These are phyloP conservation scores for Didymella arachidicola DNA, from an alignment of 2,329 filamentous ascomycete genomes.

Conservation along the genomic window DNA sequence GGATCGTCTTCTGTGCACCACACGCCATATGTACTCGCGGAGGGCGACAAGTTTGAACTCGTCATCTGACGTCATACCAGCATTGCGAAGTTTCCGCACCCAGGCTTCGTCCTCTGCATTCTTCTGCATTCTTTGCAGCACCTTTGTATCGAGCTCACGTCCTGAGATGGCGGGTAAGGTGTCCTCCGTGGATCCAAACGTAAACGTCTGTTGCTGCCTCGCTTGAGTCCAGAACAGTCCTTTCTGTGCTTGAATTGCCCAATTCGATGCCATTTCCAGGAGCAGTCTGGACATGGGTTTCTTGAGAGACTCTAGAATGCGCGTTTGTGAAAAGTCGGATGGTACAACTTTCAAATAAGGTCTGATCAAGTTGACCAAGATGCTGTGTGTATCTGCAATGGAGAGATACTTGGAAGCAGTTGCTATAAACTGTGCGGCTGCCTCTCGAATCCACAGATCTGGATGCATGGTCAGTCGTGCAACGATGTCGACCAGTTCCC, in stretches of 20 bases:
- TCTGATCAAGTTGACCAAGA: constrained; percentile 79
- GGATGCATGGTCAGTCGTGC: constrained; percentile 90
- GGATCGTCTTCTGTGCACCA: constrained; percentile 74
- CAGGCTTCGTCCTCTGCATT: constrained; percentile 96
- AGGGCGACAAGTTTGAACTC: constrained; percentile 88
- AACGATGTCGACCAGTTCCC: constrained; percentile 86
- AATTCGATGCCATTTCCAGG: constrained; percentile 83
- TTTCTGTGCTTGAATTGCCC: constrained; percentile 82
- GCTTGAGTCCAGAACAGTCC: constrained; percentile 88
- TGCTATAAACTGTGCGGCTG: constrained; percentile 82
- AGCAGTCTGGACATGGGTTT: constrained; percentile 79
- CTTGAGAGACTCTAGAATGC: constrained; percentile 82
- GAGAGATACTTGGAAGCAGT: constrained; percentile 78
- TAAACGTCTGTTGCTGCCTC: constrained; percentile 74
- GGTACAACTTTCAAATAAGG: constrained; percentile 82
- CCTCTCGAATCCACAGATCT: constrained; percentile 93
- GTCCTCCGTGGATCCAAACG: constrained; percentile 66
- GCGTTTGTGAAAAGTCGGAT: constrained; percentile 73
- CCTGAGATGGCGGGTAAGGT: constrained; percentile 63
- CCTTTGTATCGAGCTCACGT: constrained; percentile 64
- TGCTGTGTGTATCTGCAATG: constrained; percentile 81
- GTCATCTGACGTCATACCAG: constrained; percentile 82
- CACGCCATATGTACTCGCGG: constrained; percentile 88
- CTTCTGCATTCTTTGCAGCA: constrained; percentile 70
- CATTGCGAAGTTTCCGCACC: constrained; percentile 82